Percentiles rank a stretch among this genome's conserved stretches.
Evolutionary conservation across 352 stramenopile genomes (phyloP).

Genomic region (Globisporangium splendens): DNA sequence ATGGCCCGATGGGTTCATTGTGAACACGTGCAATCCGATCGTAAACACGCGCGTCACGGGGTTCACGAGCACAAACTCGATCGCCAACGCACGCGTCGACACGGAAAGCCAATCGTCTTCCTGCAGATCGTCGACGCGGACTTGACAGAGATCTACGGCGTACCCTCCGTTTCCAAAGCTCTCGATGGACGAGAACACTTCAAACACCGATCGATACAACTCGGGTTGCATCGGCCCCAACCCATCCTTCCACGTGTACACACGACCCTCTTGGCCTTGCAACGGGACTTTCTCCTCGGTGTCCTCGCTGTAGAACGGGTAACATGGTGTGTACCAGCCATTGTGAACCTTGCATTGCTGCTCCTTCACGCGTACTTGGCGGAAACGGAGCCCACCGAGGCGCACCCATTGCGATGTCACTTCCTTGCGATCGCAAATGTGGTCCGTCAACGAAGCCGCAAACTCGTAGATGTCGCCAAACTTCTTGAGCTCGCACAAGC

Average conservation of each 20-base stretch:
- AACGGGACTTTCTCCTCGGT: slow-evolving; percentile 51
- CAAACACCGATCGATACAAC: slow-evolving; percentile 52
- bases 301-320: slow-evolving; percentile 58
- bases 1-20: slow-evolving; percentile 73
- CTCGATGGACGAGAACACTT: slow-evolving; percentile 35
- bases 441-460: slow-evolving; percentile 40
- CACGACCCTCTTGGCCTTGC: slow-evolving; percentile 34
- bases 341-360: slow-evolving; percentile 67
- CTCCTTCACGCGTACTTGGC: slow-evolving; percentile 77
- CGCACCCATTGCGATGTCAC: slow-evolving; percentile 72
- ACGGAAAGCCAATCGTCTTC: slow-evolving; percentile 74
- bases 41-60: slow-evolving; percentile 88
- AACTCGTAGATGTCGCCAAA: slow-evolving; percentile 80
- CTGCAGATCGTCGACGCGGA: slow-evolving; percentile 57
- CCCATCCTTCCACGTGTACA: slow-evolving; percentile 66
- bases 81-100: slow-evolving; percentile 71
- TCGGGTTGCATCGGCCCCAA: slow-evolving; percentile 54
- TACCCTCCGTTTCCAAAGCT: slow-evolving; percentile 71
- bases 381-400: slow-evolving; percentile 73
- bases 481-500: slow-evolving; percentile 77
- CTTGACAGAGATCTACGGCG: slow-evolving; percentile 66
- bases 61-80: slow-evolving; percentile 88
- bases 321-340: slow-evolving; percentile 61
- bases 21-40: slow-evolving; percentile 82
- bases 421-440: slow-evolving; percentile 49